phyloP scores from a whole-genome alignment of 1,139 yeast genomes.

The Martiniozyma asiatica region DNA sequence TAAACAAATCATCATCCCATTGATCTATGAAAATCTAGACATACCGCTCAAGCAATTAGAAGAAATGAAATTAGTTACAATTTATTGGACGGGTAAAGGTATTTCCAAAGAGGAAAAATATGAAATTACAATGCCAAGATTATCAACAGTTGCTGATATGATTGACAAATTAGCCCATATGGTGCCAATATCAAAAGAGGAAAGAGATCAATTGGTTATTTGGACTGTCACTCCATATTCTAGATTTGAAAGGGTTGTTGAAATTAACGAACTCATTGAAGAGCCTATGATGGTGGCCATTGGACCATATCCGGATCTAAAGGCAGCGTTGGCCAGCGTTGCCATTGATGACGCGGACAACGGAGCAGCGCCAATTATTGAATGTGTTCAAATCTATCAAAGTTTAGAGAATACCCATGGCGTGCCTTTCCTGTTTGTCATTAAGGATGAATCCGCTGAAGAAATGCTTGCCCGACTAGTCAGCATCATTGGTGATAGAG shows the following conservation, averaged over 20 bases:
- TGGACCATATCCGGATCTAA: slow-evolving; percentile 29
- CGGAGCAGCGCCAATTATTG: slow-evolving; percentile 26
- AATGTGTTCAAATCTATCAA: slow-evolving; percentile 67
- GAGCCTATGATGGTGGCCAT: slow-evolving; percentile 14
- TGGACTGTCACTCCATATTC: slow-evolving; percentile 41
- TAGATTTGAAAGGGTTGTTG: slow-evolving; percentile 27
- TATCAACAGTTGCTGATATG: slow-evolving; percentile 46
- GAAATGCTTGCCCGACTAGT: too few species aligned
- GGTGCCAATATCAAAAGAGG: slow-evolving; percentile 38
- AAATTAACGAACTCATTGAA: slow-evolving; percentile 26
- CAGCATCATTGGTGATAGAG: too few species aligned
- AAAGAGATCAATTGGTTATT: slow-evolving; percentile 39
- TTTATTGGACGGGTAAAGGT: slow-evolving; percentile 52
- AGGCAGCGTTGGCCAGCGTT: slow-evolving; percentile 11
- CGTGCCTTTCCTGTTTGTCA: slow-evolving; percentile 72
- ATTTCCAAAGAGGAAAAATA: slow-evolving; percentile 54
- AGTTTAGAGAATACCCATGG: slow-evolving; percentile 68
- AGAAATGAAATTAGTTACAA: slow-evolving; percentile 50
- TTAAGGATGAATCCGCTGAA: slow-evolving; percentile 57
- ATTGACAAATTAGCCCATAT: slow-evolving; percentile 44
- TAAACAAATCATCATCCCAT: neutral
- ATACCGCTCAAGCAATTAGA: slow-evolving; percentile 71
- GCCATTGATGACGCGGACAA: slow-evolving; percentile 5
- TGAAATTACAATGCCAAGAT: slow-evolving; percentile 59
- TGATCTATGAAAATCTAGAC: slow-evolving; percentile 53